Conservation (phyloP, 148 eudicot species). For the Drosera capensis region DNA sequence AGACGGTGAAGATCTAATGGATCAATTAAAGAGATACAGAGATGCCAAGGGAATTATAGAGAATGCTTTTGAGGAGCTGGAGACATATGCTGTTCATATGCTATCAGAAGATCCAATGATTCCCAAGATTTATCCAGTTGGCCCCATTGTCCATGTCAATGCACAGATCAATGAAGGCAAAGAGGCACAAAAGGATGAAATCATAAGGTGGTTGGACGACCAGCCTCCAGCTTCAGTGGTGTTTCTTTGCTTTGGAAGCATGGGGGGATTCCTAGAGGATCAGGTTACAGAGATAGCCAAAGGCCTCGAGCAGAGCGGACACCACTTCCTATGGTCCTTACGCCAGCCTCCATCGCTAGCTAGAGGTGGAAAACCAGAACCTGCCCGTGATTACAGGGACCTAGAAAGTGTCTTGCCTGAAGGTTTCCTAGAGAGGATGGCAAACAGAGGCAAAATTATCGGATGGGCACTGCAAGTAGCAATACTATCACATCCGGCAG, state of each 20-base stretch:
- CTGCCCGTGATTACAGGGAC: constrained; percentile 4
- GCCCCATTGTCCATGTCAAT: constrained; percentile 1
- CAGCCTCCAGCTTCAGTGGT: constrained; percentile 8
- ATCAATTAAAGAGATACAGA: constrained; percentile 5
- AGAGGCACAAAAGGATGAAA: not conserved
- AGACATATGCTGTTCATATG: constrained; percentile 8
- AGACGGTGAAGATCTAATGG: constrained; percentile 1
- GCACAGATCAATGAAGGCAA: not conserved
- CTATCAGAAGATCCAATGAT: not conserved
- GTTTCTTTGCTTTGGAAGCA: constrained; percentile 9
- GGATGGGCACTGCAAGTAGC: too few relatives aligned
- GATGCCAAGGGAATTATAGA: constrained; percentile 11
- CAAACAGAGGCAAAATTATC: not conserved
- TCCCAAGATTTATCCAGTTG: constrained; percentile 4
- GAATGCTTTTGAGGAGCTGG: constrained; percentile 12
- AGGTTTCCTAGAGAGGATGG: too few relatives aligned
- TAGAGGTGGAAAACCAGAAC: not conserved
- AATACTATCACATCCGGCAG: too few relatives aligned
- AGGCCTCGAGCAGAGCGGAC: constrained; percentile 4
- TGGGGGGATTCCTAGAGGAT: constrained; percentile 4
- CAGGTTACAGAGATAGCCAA: constrained; percentile 7
- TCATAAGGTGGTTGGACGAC: constrained; percentile 9
- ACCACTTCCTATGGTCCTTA: constrained; percentile 1
- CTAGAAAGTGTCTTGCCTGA: too few relatives aligned
- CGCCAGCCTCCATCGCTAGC: not conserved